These are phyloP conservation scores for Saksenaea oblongispora DNA, from an alignment of 371 early-diverging fungal species.

Conservation along the genomic window DNA sequence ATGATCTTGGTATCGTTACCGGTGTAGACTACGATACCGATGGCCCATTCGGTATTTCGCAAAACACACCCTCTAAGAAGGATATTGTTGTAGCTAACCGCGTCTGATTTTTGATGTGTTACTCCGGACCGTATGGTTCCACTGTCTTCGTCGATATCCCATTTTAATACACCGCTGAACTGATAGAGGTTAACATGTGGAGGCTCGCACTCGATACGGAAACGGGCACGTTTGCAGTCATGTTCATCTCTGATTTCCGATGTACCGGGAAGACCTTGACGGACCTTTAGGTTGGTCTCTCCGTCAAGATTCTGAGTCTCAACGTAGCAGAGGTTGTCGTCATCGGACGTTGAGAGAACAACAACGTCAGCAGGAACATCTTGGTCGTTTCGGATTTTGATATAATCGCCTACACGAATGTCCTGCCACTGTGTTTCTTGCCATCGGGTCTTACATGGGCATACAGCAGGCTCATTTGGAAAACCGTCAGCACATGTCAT, in stretches of 20 bases:
- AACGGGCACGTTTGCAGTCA: slow-evolving; percentile 58
- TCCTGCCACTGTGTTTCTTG: slow-evolving; percentile 72
- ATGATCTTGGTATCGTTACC: slow-evolving; percentile 92
- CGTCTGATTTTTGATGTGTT: slow-evolving; percentile 57
- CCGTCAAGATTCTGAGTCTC: slow-evolving; percentile 89
- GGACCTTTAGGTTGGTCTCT: slow-evolving; percentile 82
- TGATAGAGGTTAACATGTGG: slow-evolving; percentile 77
- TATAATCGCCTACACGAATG: slow-evolving; percentile 90
- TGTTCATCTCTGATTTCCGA: slow-evolving; percentile 34
- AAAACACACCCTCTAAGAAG: slow-evolving; percentile 91
- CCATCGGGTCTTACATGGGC: slow-evolving; percentile 43
- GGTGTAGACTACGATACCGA: slow-evolving; percentile 83
- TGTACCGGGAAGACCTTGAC: slow-evolving; percentile 45
- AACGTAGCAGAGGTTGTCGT: slow-evolving; percentile 67
- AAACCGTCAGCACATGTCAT: slow-evolving; percentile 28
- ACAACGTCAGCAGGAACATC: slow-evolving; percentile 89
- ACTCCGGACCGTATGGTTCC: slow-evolving; percentile 24
- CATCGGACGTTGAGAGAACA: slow-evolving; percentile 68
- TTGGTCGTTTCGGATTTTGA: slow-evolving; percentile 85
- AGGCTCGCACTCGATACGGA: slow-evolving; percentile 78
- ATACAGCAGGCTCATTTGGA: slow-evolving; percentile 26
- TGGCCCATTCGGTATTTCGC: slow-evolving; percentile 86
- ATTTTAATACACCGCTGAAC: slow-evolving; percentile 69
- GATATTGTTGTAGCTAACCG: slow-evolving; percentile 80
- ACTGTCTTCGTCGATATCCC: slow-evolving; percentile 40